Base-by-base conservation (phyloP, 495 filamentous ascomycete genomes). In the Hyaloscypha variabilis region DNA sequence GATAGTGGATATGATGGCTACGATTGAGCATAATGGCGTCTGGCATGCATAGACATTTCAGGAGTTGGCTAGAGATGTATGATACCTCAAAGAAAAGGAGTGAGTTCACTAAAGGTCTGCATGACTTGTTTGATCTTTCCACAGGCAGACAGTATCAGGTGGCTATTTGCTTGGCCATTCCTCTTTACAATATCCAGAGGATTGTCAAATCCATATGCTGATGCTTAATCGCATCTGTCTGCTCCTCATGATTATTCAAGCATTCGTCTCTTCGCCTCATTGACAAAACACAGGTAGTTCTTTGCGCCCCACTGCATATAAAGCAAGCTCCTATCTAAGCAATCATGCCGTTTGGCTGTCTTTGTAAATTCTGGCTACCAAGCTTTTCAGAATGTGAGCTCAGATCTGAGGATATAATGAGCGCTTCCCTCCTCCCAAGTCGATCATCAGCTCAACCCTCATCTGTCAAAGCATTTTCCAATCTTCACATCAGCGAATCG, bases 1-100 rank as follows among this genome's bases (percentile, higher is more conserved):
- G 79, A 86, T 52, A 77, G 69, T 31, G 73, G 75, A 63, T 80
- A 79, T 71, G 76, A 76, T 46, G 75, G 78, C 6, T 80, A 70
- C 60, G 72, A 72, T 49, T 74, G 57, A 67, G 58, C 26, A 53
- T 69, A 24, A 3, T 26, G 54, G 46, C 52, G 6, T 29, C 8
- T 28, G 42, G 39, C 25, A 36, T 29, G 29, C 26, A 23, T 30
- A 19, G 13, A 11, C 23, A 56, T 30, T 46, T 23, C 54, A 24
- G 50, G 14, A 63, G 5, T 31, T 42, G 14, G 39, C 39, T 36
- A 5, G 19, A 62, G 11, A 52, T 62, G 31, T 52, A 56, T 29
- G 54, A 57, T 57, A 57, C 54, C 24, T 28, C 54, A 57, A 31
- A 57, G 54, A 57, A 54, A 5, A 3, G 21, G 51, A 10, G 26